phyloP scores from a whole-genome alignment of 176 grass and related monocot species.

The Lolium perenne region DNA sequence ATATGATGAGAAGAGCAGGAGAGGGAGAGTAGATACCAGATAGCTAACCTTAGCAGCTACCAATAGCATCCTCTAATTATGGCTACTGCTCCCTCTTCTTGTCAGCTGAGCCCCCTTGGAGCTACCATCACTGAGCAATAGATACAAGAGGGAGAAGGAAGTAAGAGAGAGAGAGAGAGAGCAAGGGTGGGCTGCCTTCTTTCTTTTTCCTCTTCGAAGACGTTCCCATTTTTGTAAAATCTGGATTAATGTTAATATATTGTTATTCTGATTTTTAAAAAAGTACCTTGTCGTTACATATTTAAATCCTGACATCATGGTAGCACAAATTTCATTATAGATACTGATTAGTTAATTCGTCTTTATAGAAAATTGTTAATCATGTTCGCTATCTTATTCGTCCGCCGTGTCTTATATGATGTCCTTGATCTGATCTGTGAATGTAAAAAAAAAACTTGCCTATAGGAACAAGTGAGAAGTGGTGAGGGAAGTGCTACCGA shows the following conservation, averaged over 20 bases:
- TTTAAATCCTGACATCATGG: too few relatives aligned
- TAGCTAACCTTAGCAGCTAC: not conserved
- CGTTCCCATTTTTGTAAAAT: not conserved
- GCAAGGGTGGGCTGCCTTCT: too few relatives aligned
- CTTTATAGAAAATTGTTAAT: too few relatives aligned
- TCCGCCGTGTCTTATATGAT: too few relatives aligned
- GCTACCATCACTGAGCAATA: not conserved
- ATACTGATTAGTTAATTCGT: too few relatives aligned
- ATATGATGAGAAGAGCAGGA: not conserved
- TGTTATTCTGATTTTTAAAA: not conserved
- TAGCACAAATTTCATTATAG: too few relatives aligned
- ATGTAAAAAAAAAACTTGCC: not conserved
- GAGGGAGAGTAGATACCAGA: not conserved
- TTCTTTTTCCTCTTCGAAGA: too few relatives aligned
- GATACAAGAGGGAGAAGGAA: not conserved
- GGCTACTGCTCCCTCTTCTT: not conserved
- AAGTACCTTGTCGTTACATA: not conserved
- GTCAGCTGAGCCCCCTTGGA: not conserved
- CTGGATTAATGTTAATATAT: not conserved
- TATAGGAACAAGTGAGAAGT: constrained; percentile 96
- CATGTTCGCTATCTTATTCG: too few relatives aligned
- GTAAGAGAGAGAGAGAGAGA: too few relatives aligned
- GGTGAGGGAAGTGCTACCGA: constrained; percentile 90
- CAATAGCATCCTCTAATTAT: not conserved
- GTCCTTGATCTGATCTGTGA: not conserved